These are phyloP conservation scores for Paecilomyces variotii DNA, from an alignment of 2,329 filamentous ascomycete genomes.

Conservation along the genomic window DNA sequence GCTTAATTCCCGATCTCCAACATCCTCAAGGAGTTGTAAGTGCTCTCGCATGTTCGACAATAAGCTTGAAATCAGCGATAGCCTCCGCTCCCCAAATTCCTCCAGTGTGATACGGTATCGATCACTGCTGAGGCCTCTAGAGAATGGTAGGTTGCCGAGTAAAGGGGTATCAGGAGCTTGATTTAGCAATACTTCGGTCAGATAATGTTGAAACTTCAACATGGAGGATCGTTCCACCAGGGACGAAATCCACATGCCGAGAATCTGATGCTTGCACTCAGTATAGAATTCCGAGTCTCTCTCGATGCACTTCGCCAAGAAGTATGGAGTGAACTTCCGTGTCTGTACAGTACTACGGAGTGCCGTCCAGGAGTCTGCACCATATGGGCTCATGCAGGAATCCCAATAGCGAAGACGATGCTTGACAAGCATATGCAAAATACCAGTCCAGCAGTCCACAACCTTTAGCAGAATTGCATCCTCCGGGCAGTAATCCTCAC, in stretches of 20 bases:
- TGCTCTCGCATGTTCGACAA: slow-evolving; percentile 53
- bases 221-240: slow-evolving; percentile 53
- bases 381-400: slow-evolving; percentile 48
- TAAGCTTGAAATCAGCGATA: slow-evolving; percentile 48
- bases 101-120: slow-evolving; percentile 41
- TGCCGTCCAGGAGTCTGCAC: slow-evolving; percentile 41
- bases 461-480: slow-evolving; percentile 45
- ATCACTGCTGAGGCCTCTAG: slow-evolving; percentile 24
- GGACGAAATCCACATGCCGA: slow-evolving; percentile 47
- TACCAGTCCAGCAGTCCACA: slow-evolving; percentile 48
- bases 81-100: slow-evolving; percentile 47
- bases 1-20: slow-evolving; percentile 26
- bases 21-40: slow-evolving; percentile 30
- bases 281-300: slow-evolving; percentile 33
- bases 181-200: slow-evolving; percentile 49
- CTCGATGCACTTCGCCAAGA: slow-evolving; percentile 37
- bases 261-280: slow-evolving; percentile 41
- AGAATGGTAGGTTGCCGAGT: slow-evolving; percentile 52
- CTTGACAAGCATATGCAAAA: slow-evolving; percentile 42
- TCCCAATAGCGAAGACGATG: slow-evolving; percentile 45
- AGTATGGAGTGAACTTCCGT: slow-evolving; percentile 39
- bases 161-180: slow-evolving; percentile 39
- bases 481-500: slow-evolving; percentile 48
- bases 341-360: slow-evolving; percentile 41
- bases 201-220: slow-evolving; percentile 53